Conservation (phyloP, 805 yeast genomes). For the Nakazawaea sp. region DNA sequence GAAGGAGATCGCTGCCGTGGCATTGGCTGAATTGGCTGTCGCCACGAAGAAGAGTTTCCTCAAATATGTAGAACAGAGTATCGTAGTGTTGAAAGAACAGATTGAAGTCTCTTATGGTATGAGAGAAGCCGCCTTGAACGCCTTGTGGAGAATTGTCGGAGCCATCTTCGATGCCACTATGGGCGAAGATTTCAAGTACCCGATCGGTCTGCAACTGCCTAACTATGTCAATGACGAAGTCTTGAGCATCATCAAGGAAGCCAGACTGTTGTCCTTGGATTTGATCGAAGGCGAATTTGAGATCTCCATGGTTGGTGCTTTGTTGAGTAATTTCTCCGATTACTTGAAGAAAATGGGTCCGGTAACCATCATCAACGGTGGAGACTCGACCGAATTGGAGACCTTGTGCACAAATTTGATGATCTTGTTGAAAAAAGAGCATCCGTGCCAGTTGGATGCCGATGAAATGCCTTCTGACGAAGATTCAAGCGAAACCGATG, state of each 20-base stretch:
- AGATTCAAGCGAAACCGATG: slow-evolving; percentile 54
- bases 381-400: slow-evolving; percentile 53
- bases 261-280: slow-evolving; percentile 58
- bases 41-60: slow-evolving; percentile 82
- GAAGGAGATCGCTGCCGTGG: slow-evolving; percentile 92
- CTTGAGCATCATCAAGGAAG: slow-evolving; percentile 53
- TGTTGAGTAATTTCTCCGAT: slow-evolving; percentile 68
- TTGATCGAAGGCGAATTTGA: slow-evolving; percentile 77
- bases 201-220: slow-evolving; percentile 57
- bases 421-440: slow-evolving; percentile 73
- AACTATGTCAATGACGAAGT: slow-evolving; percentile 55
- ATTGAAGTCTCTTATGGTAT: slow-evolving; percentile 85
- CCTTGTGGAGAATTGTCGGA: slow-evolving; percentile 77
- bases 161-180: slow-evolving; percentile 55
- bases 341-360: slow-evolving; percentile 69
- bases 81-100: slow-evolving; percentile 60
- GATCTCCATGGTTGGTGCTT: slow-evolving; percentile 68
- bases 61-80: slow-evolving; percentile 66
- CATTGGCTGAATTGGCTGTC: slow-evolving; percentile 78
- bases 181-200: slow-evolving; percentile 39
- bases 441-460: slow-evolving; percentile 75
- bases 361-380: slow-evolving; percentile 55
- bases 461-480: slow-evolving; percentile 38
- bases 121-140: slow-evolving; percentile 76
- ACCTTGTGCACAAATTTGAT: slow-evolving; percentile 63